Evolutionary conservation across 345 rosid genomes (phyloP).

Genomic region (Dipteronia dyeriana): DNA sequence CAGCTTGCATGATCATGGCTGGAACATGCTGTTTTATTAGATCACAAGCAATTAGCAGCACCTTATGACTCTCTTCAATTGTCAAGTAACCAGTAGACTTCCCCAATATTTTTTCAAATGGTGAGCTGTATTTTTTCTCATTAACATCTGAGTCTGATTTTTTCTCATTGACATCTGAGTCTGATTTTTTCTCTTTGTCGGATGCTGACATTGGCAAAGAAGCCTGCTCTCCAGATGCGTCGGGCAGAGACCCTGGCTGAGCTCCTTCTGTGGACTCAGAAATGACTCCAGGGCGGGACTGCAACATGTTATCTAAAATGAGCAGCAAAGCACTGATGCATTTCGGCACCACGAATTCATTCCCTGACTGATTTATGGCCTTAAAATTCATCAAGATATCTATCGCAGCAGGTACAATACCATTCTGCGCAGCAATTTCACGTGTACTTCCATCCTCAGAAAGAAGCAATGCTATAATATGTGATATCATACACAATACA

Average conservation of each 20-base stretch:
- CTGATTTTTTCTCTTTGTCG: constrained; percentile 37
- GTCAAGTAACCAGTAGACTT: constrained; percentile 80
- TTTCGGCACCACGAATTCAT: constrained; percentile 67
- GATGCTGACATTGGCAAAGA: constrained; percentile 38
- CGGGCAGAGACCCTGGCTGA: constrained; percentile 49
- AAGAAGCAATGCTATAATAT: constrained; percentile 77
- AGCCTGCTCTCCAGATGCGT: constrained; percentile 40
- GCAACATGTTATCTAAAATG: constrained; percentile 82
- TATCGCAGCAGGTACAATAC: constrained; percentile 60
- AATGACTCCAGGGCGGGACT: constrained; percentile 55
- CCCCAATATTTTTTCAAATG: constrained; percentile 70
- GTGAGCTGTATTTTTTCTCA: constrained; percentile 46
- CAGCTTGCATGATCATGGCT: constrained; percentile 92
- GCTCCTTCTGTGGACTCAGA: constrained; percentile 53
- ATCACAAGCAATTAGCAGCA: constrained; percentile 64
- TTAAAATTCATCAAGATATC: constrained; percentile 69
- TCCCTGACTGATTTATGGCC: constrained; percentile 48
- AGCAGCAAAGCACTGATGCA: constrained; percentile 84
- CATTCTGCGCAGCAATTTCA: constrained; percentile 79
- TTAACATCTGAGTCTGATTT: constrained; percentile 42
- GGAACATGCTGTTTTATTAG: constrained; percentile 85
- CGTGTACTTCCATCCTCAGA: constrained; percentile 76
- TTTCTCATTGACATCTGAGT: constrained; percentile 49
- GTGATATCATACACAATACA: constrained; percentile 82
- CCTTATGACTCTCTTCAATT: constrained; percentile 69